Evolutionary conservation across 2,329 filamentous ascomycete genomes (phyloP), one percentile per base, ranked within the genome.

Genomic region (Colletotrichum orbiculare): DNA sequence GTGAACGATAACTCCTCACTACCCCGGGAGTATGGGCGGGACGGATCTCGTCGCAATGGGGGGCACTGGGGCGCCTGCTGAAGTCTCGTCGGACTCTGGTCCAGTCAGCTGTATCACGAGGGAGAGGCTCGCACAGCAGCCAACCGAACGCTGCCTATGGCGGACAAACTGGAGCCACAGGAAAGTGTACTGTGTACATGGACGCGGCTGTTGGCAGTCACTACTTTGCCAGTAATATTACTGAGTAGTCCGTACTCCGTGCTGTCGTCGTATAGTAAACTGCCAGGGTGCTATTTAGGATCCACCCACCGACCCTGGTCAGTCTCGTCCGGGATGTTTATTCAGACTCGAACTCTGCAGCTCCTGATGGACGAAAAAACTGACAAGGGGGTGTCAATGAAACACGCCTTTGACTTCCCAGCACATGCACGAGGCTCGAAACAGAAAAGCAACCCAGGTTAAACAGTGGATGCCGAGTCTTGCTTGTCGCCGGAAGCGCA

Each of bases 381-480:
- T 9, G 37, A 17, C 38, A 15, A 38, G 61, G 61, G 56, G 55
- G 56, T 33, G 43, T 38, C 34, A 25, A 11, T 49, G 56, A 60
- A 60, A 64, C 49, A 50, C 45, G 38, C 61, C 49, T 35, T 43
- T 39, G 45, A 54, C 50, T 25, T 54, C 43, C 49, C 54, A 54
- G 49, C 56, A 50, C 38, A 64, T 64, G 61, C 61, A 64, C 43
- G 56, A 49, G 37, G 61, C 61, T 54, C 56, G 34, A 64, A 64
- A 46, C 43, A 55, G 56, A 57, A 64, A 45, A 49, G 3, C 50
- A n/a, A 50, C 48, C 47, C 55, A 60, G 37, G 45, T 49, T 11
- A 33, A 15, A 49, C 17, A 34, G 39, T 57, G 52, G 54, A 50
- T 50, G 33, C 56, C 39, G 39, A 38, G 39, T 39, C 54, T 17